Percentiles rank a stretch among this genome's conserved stretches.
Evolutionary conservation across 2,329 filamentous ascomycete species (phyloP).

Genomic region (Stemphylium lycopersici): DNA sequence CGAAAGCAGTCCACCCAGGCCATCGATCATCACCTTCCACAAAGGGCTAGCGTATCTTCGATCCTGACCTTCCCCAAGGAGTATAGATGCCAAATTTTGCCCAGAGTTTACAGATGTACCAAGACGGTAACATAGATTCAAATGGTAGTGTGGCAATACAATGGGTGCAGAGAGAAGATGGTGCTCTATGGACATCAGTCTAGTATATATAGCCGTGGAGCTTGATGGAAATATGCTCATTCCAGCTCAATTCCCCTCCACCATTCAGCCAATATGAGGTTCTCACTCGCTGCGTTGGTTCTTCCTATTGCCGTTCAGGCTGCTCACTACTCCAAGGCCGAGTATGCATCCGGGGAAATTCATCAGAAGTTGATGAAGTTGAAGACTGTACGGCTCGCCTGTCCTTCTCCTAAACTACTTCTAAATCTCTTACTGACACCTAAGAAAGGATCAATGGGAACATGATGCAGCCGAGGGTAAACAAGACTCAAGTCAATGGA

Average conservation of each 20-base stretch:
- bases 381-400: constrained; percentile 24
- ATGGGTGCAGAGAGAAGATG: neutral
- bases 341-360: constrained; percentile 32
- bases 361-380: constrained; percentile 36
- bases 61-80: constrained; percentile 18
- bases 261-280: constrained; percentile 32
- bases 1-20: neutral
- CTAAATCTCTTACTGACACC: neutral
- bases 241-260: constrained; percentile 30
- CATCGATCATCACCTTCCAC: constrained; percentile 10
- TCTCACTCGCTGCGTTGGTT: constrained; percentile 28
- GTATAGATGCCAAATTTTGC: constrained; percentile 17
- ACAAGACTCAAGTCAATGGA: constrained; percentile 24
- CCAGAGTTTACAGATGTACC: constrained; percentile 14
- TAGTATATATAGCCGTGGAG: constrained; percentile 24
- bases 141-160: constrained; percentile 5
- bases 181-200: neutral
- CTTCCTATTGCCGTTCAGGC: constrained; percentile 31
- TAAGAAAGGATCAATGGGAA: constrained; percentile 28
- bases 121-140: constrained; percentile 11
- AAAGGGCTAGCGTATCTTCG: constrained; percentile 6
- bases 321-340: constrained; percentile 27
- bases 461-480: constrained; percentile 27
- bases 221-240: constrained; percentile 24
- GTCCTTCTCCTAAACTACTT: neutral